These are phyloP conservation scores for Tuber calosporum DNA, from an alignment of 495 filamentous ascomycete species.

Conservation along the genomic window DNA sequence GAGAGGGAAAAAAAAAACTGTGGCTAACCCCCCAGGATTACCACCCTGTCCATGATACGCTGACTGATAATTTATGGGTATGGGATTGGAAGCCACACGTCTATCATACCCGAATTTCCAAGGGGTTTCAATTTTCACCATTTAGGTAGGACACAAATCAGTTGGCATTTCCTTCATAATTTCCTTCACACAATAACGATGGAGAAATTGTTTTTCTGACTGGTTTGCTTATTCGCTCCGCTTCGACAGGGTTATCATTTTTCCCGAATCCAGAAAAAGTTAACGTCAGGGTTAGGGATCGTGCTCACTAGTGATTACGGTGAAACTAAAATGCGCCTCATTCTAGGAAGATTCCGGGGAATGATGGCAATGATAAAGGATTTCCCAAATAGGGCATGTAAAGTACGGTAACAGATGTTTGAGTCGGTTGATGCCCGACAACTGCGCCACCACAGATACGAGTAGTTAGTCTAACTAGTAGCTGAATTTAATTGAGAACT, in stretches of 20 bases:
- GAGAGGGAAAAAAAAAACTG: neutral
- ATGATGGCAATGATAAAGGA: no score
- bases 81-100: neutral
- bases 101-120: neutral
- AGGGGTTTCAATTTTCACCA: neutral
- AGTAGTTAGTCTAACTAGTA: no score
- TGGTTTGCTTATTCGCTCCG: neutral
- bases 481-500: no score
- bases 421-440: no score
- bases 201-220: neutral
- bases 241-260: neutral
- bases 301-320: neutral
- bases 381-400: neutral
- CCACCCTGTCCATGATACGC: neutral
- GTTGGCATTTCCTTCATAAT: neutral
- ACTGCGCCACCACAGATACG: no score
- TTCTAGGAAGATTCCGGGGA: neutral
- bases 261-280: constrained; percentile 1
- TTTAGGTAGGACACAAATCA: neutral
- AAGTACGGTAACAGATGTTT: no score
- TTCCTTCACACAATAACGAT: neutral
- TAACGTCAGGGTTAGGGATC: constrained; percentile 3
- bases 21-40: neutral
- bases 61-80: no score
- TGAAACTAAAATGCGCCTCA: neutral